phyloP scores from a whole-genome alignment of 768 basidiomycete genomes.

The Hygrophorus russula region DNA sequence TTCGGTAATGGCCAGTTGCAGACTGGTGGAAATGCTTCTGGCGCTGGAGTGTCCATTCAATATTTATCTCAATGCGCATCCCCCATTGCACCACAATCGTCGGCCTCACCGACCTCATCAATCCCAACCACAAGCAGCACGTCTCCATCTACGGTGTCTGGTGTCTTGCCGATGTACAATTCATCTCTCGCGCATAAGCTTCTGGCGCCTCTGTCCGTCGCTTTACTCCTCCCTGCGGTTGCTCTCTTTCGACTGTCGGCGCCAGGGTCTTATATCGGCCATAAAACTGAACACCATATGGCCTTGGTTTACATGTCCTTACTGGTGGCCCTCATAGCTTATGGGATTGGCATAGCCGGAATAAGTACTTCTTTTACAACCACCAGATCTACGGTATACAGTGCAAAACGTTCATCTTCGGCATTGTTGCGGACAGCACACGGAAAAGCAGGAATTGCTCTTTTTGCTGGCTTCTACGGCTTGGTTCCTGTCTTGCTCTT shows the following conservation, averaged over 20 bases:
- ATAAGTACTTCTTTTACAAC: conserved; percentile 54
- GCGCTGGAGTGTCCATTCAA: conserved; percentile 50
- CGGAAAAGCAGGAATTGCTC: conserved; percentile 50
- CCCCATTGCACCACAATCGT: conserved; percentile 13
- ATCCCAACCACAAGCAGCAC: conserved; percentile 2
- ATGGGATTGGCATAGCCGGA: conserved; percentile 52
- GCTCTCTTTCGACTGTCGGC: conserved; percentile 22
- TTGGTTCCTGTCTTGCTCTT: conserved; percentile 33
- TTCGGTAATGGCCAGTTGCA: conserved; percentile 53
- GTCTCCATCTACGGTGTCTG: background rate
- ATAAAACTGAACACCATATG: conserved; percentile 13
- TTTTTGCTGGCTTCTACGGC: conserved; percentile 53
- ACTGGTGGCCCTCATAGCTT: conserved; percentile 30
- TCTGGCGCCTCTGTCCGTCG: conserved; percentile 32
- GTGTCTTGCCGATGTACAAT: conserved; percentile 13
- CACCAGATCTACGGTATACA: conserved; percentile 21
- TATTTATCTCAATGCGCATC: conserved; percentile 55
- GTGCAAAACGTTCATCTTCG: conserved; percentile 21
- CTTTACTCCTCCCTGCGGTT: conserved; percentile 23
- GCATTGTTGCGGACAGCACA: conserved; percentile 37
- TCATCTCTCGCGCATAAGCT: conserved; percentile 35
- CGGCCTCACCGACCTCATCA: conserved; percentile 4
- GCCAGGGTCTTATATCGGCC: conserved; percentile 8
- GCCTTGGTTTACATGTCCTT: conserved; percentile 24
- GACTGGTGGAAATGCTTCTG: conserved; percentile 53